Evolutionary conservation across 371 early-diverging fungal species (phyloP).

Genomic region (Actinomortierella ambigua): DNA sequence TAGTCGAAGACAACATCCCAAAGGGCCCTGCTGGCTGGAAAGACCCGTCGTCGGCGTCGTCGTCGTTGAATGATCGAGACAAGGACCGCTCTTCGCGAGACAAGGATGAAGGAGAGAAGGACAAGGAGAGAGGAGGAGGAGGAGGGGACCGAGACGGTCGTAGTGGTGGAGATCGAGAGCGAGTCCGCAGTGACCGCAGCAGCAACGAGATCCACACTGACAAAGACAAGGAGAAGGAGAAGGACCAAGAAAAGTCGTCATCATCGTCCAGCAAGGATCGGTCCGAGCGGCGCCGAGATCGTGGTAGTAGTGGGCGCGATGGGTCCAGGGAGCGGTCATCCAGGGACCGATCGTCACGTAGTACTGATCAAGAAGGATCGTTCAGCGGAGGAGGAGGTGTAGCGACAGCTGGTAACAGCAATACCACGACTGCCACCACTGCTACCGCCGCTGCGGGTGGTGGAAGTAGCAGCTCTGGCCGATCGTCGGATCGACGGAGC

Average conservation of each 20-base stretch:
- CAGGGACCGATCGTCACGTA: not conserved
- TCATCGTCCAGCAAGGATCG: not conserved
- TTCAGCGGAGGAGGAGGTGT: not conserved
- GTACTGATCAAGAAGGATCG: not conserved
- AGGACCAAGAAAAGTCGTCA: not conserved
- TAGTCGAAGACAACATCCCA: not conserved
- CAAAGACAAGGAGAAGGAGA: constrained; percentile 18
- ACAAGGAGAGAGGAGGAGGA: constrained; percentile 9
- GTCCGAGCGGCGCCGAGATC: not conserved
- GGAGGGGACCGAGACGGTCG: constrained; percentile 12
- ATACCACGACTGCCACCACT: not conserved
- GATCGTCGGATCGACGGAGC: constrained; percentile 2
- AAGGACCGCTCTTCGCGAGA: constrained; percentile 12
- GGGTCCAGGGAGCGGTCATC: constrained; percentile 1
- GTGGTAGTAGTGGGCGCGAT: not conserved
- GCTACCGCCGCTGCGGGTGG: not conserved
- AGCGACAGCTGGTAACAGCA: not conserved
- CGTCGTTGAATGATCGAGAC: constrained; percentile 5
- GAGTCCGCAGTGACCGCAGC: constrained; percentile 1
- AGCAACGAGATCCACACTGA: constrained; percentile 6
- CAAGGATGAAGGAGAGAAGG: constrained; percentile 11
- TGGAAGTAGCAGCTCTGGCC: too few species aligned
- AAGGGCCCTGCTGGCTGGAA: constrained; percentile 1
- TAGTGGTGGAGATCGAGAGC: not conserved
- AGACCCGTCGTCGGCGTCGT: not conserved